Base-by-base conservation (phyloP, 2,329 filamentous ascomycete species). In the Colletotrichum theobromicola region DNA sequence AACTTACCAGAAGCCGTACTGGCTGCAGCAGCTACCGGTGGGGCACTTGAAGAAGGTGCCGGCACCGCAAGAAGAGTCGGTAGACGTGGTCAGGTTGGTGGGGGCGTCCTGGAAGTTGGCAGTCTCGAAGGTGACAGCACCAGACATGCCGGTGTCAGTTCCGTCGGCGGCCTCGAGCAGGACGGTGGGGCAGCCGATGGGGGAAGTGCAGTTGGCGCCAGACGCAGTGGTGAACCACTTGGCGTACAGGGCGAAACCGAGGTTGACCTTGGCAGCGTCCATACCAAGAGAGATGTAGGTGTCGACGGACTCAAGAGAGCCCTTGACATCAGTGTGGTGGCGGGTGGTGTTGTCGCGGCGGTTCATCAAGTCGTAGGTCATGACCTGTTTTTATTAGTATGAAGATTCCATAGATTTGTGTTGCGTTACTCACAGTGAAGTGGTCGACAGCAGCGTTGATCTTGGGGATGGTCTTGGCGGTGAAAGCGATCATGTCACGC, bases 351-450 rank as follows among this genome's bases (percentile, higher is more conserved):
- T 90, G 80, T 94, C 91, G n/a, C 93, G 90, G 13, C 93, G 91
- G 83, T 94, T 94, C 89, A 93, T 93, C 62, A 95, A 80, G 79
- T 95, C 93, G 80, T 94, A 94, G 10, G 89, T 88, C 93, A 94
- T 94, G 76, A 94, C 84, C 83, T 84, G 5, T 24, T 21, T 18
- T 10, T 2, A 37, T 37, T 34, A 32, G 18, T 18, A 35, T 58
- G 13, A 18, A n/a, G 8, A 2, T 26, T 26, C 8, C 2, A 2
- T 0, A 0, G 18, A 18, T 3, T 16, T 1, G 9, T 2, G 4
- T 2, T 0, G 37, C 8, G 4, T 7, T 5, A 77, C 77, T 70
- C 60, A 84, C 83, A 63, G 94, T 94, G 79, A 94, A 86, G 79
- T 91, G 93, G 80, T 94, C 92, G 21, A 94, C 88, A 2, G 87